Conservation (phyloP, 2,329 filamentous ascomycete species). For the Nemania sp. region DNA sequence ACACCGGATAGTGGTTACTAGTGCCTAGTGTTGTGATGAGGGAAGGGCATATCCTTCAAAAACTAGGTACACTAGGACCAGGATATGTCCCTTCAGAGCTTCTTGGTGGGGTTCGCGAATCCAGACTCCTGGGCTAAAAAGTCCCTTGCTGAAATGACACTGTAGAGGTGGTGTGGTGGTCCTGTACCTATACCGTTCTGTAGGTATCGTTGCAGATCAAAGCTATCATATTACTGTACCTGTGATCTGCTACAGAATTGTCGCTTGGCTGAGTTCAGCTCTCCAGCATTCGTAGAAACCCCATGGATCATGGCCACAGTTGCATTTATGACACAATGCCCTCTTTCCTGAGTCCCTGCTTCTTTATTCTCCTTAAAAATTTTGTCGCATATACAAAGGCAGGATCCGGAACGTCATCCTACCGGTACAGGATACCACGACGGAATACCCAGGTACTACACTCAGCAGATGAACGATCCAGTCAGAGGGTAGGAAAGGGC, state of each 20-base stretch:
- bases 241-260: no score
- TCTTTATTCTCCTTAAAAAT: background rate
- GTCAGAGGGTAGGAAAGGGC: background rate
- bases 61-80: no score
- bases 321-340: background rate
- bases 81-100: background rate
- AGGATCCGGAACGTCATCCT: slow-evolving; percentile 16
- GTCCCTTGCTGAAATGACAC: slow-evolving; percentile 21
- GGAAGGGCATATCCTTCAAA: no score
- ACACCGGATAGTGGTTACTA: slow-evolving; percentile 9
- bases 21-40: background rate
- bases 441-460: no score
- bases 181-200: background rate
- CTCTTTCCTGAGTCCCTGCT: background rate
- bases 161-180: slow-evolving; percentile 8
- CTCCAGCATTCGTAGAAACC: no score
- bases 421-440: background rate
- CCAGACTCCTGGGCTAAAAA: slow-evolving; percentile 27
- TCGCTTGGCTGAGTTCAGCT: no score
- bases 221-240: no score
- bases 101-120: slow-evolving; percentile 25
- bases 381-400: slow-evolving; percentile 2
- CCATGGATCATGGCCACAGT: no score
- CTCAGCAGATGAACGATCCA: background rate
- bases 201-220: background rate